Evolutionary conservation across 768 basidiomycete genomes (phyloP), one percentile per base, ranked within the genome.

Genomic region (Agrocybe praecox): DNA sequence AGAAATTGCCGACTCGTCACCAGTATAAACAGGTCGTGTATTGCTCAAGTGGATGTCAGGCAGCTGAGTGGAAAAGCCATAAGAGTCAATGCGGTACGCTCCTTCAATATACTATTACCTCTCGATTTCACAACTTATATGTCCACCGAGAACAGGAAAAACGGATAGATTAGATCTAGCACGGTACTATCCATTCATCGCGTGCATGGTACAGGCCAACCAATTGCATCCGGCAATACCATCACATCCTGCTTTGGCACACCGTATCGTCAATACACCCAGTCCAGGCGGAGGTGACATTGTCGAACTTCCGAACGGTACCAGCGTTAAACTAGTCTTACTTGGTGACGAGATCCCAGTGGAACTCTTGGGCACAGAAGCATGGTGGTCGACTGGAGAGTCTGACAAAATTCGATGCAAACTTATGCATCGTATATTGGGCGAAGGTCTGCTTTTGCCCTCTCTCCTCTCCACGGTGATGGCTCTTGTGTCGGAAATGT

Each of bases 401-500:
- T 60, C 65, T 4, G 44, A 62, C 9, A 61, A 60, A 6, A 64
- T 71, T 5, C 69, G 72, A 3, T 15, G 19, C 14, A 76, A 75
- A 45, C 42, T 78, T 4, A 18, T 60, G 23, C 58, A 64, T 23
- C 63, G 76, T 12, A 69, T 79, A 52, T 10, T 60, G 1, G 58
- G 64, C 9, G 73, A 78, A 53, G 75, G 75, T 6, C 62, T 68
- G 36, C 57, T 71, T 2, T 65, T 77, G 1, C 70, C 74, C 1
- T 65, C 72, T 62, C 46, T 72, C 26, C 65, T 69, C 6, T 62
- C 74, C 17, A 64, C 70, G 2, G 66, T 67, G 42, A 33, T 79
- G 22, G 65, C 72, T 0, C 59, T 80, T 6, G 67, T 79, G 2
- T 61, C 72, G 1, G 73, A 75, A 54, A 69, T 80, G 34, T 80